Evolutionary conservation across 176 grass and related monocot species (phyloP).

Genomic region (Oryza nivara): DNA sequence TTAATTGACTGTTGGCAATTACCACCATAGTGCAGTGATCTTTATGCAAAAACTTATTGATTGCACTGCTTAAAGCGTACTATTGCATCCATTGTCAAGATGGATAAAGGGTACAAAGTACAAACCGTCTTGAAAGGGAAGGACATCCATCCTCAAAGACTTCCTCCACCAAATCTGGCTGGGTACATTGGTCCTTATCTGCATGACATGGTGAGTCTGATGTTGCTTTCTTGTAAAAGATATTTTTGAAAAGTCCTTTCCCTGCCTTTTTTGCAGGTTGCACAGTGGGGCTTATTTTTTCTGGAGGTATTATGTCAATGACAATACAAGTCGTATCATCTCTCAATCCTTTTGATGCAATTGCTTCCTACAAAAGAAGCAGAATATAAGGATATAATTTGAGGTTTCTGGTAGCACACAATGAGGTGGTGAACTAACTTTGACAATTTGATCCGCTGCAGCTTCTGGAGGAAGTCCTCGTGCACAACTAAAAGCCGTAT

Average conservation of each 20-base stretch:
- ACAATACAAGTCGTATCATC: slow-evolving; percentile 98
- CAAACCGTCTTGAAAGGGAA: slow-evolving; percentile 69
- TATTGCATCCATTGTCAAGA: slow-evolving; percentile 17
- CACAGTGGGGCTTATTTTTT: slow-evolving; percentile 56
- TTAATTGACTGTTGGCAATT: not conserved
- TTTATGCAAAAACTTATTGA: slow-evolving; percentile 1
- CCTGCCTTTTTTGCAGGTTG: slow-evolving; percentile 62
- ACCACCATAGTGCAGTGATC: slow-evolving; percentile 1
- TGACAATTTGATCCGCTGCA: slow-evolving; percentile 82
- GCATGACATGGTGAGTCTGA: slow-evolving; percentile 52
- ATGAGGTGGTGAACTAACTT: slow-evolving; percentile 50
- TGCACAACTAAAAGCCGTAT: slow-evolving; percentile 74
- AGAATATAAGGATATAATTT: slow-evolving; percentile 4
- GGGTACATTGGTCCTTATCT: slow-evolving; percentile 52
- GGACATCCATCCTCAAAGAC: slow-evolving; percentile 95
- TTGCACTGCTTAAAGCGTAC: not conserved
- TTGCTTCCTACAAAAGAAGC: slow-evolving; percentile 74
- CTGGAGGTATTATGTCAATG: slow-evolving; percentile 76
- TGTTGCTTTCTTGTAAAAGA: slow-evolving; percentile 51
- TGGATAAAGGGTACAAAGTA: slow-evolving; percentile 42
- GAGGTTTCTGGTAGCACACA: slow-evolving; percentile 17
- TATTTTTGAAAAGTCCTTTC: slow-evolving; percentile 71
- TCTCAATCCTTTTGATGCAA: slow-evolving; percentile 85
- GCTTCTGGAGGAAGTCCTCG: slow-evolving; percentile 59
- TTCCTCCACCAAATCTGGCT: slow-evolving; percentile 75